These are phyloP conservation scores for Carex parvula DNA, from an alignment of 176 grass and related monocot species.

Conservation along the genomic window DNA sequence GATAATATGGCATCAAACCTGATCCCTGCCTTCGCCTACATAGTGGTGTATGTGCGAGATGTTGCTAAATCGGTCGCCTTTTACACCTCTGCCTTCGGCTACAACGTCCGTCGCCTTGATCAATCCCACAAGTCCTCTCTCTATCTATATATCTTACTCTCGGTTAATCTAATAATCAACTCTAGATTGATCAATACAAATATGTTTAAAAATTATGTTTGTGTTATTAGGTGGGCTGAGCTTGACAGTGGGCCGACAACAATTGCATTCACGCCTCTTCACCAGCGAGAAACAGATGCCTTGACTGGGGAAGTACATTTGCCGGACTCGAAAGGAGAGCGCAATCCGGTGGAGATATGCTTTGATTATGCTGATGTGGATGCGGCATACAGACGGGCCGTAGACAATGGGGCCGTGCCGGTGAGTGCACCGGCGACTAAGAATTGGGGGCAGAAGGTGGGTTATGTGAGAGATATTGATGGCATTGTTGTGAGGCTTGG, in stretches of 20 bases:
- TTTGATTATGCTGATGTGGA: constrained; percentile 83
- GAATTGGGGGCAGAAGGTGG: constrained; percentile 79
- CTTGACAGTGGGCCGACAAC: constrained; percentile 74
- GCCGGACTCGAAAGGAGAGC: constrained; percentile 30
- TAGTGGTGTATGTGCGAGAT: constrained; percentile 54
- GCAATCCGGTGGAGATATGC: constrained; percentile 73
- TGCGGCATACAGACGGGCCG: constrained; percentile 49
- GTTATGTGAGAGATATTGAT: constrained; percentile 72
- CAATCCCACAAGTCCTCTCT: constrained; percentile 33
- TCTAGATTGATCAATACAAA: background rate
- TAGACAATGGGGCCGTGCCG: constrained; percentile 47
- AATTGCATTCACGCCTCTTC: constrained; percentile 72
- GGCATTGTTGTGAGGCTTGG: constrained; percentile 60
- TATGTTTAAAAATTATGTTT: background rate
- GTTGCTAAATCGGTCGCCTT: constrained; percentile 52
- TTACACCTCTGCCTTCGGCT: constrained; percentile 67
- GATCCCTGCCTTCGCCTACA: constrained; percentile 44
- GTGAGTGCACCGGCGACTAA: constrained; percentile 66
- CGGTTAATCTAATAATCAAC: background rate
- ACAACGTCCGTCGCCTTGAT: constrained; percentile 62
- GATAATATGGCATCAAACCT: constrained; percentile 37
- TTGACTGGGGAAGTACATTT: constrained; percentile 47
- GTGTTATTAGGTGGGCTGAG: constrained; percentile 60
- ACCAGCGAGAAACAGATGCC: constrained; percentile 69
- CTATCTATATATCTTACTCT: background rate